Evolutionary conservation across 1,284 basidiomycete genomes (phyloP).

Genomic region (Salmacisia buchloeana): DNA sequence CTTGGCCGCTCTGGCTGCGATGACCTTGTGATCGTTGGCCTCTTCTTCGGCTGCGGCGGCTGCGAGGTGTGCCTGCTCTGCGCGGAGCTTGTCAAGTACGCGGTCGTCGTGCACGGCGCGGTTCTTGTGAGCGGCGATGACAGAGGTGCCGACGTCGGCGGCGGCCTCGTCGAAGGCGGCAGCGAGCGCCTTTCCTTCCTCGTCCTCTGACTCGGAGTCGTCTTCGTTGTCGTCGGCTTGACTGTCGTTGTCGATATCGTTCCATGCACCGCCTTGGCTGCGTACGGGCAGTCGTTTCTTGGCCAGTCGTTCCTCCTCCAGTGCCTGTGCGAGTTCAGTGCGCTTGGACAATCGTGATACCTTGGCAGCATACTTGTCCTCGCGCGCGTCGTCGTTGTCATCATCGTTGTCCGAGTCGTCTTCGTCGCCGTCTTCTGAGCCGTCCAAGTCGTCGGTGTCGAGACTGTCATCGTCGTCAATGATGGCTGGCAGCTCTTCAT

Average conservation of each 20-base stretch:
- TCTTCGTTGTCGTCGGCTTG: slow-evolving; percentile 12
- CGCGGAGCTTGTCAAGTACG: slow-evolving; percentile 12
- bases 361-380: slow-evolving; percentile 11
- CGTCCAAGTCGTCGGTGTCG: slow-evolving; percentile 11
- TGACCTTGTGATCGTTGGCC: not conserved
- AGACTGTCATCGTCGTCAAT: slow-evolving; percentile 14
- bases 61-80: slow-evolving; percentile 9
- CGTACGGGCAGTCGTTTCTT: slow-evolving; percentile 29
- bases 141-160: not conserved
- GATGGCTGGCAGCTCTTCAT: too few species aligned
- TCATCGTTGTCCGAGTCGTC: not conserved
- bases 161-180: not conserved
- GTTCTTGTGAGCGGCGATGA: not conserved
- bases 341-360: not conserved
- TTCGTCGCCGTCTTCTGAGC: slow-evolving; percentile 26
- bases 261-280: slow-evolving; percentile 14
- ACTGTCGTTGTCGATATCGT: slow-evolving; percentile 13
- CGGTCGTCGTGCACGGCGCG: slow-evolving; percentile 28
- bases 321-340: slow-evolving; percentile 15
- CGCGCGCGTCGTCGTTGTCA: not conserved
- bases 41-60: slow-evolving; percentile 13
- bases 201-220: not conserved
- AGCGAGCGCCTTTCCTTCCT: not conserved
- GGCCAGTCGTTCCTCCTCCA: slow-evolving; percentile 18
- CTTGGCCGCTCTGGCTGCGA: not conserved